A percentile compares a stretch with the other conserved stretches of the same genome.
Conservation (phyloP, 768 basidiomycete genomes). For the Tricholoma furcatifolium region DNA sequence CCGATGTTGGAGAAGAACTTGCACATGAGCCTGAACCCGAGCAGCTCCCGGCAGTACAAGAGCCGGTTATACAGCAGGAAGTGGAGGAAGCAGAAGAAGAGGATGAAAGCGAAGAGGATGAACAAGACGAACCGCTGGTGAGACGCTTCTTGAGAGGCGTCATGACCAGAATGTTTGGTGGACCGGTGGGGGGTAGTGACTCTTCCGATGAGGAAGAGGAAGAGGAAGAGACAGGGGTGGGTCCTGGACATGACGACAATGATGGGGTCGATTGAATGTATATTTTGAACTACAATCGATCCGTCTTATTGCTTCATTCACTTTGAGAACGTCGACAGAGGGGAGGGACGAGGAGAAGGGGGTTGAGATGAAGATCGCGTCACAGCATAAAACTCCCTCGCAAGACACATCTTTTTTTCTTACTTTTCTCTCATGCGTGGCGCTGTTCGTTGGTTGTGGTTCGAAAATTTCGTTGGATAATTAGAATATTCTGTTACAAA, state of each 20-base stretch:
- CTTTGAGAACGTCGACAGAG: too few relatives aligned
- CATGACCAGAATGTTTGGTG: conserved; percentile 58
- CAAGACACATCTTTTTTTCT: too few relatives aligned
- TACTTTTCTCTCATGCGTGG: too few relatives aligned
- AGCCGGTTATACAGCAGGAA: not conserved
- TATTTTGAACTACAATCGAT: too few relatives aligned
- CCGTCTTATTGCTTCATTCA: not conserved
- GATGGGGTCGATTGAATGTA: conserved; percentile 30
- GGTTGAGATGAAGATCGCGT: too few relatives aligned
- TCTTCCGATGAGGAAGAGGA: conserved; percentile 44
- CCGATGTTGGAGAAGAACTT: conserved; percentile 20
- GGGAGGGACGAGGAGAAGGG: too few relatives aligned
- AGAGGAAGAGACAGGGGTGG: conserved; percentile 36
- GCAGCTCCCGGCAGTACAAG: not conserved
- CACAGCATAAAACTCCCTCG: too few relatives aligned
- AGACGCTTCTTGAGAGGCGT: conserved; percentile 61
- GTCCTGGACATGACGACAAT: conserved; percentile 19
- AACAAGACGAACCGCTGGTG: not conserved
- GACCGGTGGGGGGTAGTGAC: conserved; percentile 22
- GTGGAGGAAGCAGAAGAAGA: conserved; percentile 20
- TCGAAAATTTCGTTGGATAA: too few relatives aligned
- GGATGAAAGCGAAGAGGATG: conserved; percentile 40
- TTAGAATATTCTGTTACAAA: too few relatives aligned
- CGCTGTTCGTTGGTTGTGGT: too few relatives aligned
- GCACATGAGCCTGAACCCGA: not conserved